Conservation (phyloP, 192 early-diverging fungal species). For the Dissophora globulifera region DNA sequence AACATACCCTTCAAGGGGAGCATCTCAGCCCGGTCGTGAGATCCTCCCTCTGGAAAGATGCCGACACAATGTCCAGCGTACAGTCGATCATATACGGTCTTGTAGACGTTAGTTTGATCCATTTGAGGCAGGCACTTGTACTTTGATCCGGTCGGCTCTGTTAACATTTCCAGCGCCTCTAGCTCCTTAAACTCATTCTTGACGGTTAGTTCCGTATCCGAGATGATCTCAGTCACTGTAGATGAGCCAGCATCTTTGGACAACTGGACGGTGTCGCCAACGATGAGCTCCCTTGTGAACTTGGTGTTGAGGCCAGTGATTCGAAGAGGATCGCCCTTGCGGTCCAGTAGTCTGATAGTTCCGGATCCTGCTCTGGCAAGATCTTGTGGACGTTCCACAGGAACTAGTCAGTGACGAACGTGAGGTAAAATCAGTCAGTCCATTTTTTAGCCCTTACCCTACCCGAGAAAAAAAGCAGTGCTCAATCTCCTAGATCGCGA, state of each 20-base stretch:
- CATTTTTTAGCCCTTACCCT: too few relatives aligned
- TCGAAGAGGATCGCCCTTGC: slow-evolving; percentile 70
- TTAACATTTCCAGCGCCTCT: slow-evolving; percentile 71
- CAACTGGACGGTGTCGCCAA: slow-evolving; percentile 70
- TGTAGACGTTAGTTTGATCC: slow-evolving; percentile 90
- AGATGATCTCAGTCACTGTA: slow-evolving; percentile 81
- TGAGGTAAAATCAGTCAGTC: too few relatives aligned
- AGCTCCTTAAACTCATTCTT: slow-evolving; percentile 81
- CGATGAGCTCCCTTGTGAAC: slow-evolving; percentile 74
- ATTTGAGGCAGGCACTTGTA: slow-evolving; percentile 85
- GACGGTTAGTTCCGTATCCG: slow-evolving; percentile 83
- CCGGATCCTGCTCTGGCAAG: slow-evolving; percentile 77
- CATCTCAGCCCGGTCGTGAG: slow-evolving; percentile 96
- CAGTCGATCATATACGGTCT: slow-evolving; percentile 81
- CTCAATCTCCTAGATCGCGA: too few relatives aligned
- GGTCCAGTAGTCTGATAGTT: slow-evolving; percentile 72
- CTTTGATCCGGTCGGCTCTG: slow-evolving; percentile 61
- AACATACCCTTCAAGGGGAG: slow-evolving; percentile 88
- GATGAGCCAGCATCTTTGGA: slow-evolving; percentile 68
- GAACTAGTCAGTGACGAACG: too few relatives aligned
- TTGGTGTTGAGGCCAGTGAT: slow-evolving; percentile 75
- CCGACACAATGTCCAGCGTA: slow-evolving; percentile 82
- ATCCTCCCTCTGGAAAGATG: slow-evolving; percentile 99
- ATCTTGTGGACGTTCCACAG: slow-evolving; percentile 95
- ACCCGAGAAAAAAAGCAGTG: too few relatives aligned